Evolutionary conservation across 2,329 filamentous ascomycete species (phyloP).

Genomic region (Colletotrichum nymphaeae): DNA sequence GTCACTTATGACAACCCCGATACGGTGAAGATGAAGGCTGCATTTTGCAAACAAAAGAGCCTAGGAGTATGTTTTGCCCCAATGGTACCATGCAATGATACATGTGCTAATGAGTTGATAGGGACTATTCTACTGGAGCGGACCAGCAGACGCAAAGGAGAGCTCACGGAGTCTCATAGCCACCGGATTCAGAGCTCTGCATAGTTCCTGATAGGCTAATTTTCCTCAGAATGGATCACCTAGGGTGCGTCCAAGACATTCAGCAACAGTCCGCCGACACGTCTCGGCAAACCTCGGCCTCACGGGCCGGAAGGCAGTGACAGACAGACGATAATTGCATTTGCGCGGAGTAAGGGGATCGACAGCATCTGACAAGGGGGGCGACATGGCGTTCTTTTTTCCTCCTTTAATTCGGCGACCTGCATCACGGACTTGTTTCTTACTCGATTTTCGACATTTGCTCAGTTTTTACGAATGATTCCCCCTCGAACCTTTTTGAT

Average conservation of each 20-base stretch:
- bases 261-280: conserved; percentile 23
- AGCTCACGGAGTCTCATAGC: conserved; percentile 68
- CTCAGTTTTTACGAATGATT: not conserved
- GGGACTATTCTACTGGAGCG: conserved; percentile 87
- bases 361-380: conserved; percentile 17
- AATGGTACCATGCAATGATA: not conserved
- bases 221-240: conserved; percentile 7
- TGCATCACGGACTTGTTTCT: not conserved
- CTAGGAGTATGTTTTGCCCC: conserved; percentile 66
- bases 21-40: conserved; percentile 80
- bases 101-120: conserved; percentile 42
- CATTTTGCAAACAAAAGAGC: conserved; percentile 76
- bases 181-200: conserved; percentile 68
- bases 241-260: conserved; percentile 12
- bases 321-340: conserved; percentile 21
- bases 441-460: not conserved
- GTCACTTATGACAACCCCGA: conserved; percentile 84
- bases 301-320: conserved; percentile 19
- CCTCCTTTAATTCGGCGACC: not conserved
- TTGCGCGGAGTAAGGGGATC: conserved; percentile 21
- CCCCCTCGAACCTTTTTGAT: not conserved
- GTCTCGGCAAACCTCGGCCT: conserved; percentile 28
- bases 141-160: conserved; percentile 74
- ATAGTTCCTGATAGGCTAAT: conserved; percentile 51
- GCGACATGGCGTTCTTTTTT: conserved; percentile 21